Percentiles rank a stretch among this genome's conserved stretches.
Evolutionary conservation across 768 basidiomycete genomes (phyloP).

Genomic region (Epithele typhae): DNA sequence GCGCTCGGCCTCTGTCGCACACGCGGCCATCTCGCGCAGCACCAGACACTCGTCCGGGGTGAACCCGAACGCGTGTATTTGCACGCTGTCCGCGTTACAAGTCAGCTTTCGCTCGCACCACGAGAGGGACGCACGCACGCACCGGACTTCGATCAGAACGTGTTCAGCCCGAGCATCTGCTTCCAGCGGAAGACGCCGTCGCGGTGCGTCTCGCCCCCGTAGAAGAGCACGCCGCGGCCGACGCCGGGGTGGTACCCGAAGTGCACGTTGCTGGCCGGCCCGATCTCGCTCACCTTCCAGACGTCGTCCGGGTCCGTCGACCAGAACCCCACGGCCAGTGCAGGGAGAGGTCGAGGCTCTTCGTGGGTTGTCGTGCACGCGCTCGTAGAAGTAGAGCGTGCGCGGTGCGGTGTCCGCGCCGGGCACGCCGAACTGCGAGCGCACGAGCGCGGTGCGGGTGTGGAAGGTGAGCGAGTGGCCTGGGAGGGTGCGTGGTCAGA

Average conservation of each 20-base stretch:
- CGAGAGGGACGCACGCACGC: not conserved
- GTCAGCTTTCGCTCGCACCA: not conserved
- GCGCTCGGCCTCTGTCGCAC: not conserved
- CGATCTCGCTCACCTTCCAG: too few species aligned
- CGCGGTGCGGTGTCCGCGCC: not conserved
- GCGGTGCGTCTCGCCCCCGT: not conserved
- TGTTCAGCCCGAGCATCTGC: constrained; percentile 1
- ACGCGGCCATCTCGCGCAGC: constrained; percentile 1
- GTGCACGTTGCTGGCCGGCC: not conserved
- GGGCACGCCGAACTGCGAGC: not conserved
- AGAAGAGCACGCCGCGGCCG: not conserved
- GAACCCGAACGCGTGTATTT: constrained; percentile 4
- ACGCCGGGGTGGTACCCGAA: not conserved
- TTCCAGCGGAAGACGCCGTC: not conserved
- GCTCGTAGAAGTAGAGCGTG: constrained; percentile 9
- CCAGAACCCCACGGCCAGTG: constrained; percentile 14
- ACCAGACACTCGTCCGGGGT: constrained; percentile 8
- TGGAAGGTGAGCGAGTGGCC: constrained; percentile 3
- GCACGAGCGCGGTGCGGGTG: not conserved
- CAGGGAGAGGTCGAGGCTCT: constrained; percentile 3
- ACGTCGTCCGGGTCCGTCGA: constrained; percentile 2
- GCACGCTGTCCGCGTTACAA: not conserved
- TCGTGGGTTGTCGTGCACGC: constrained; percentile 4
- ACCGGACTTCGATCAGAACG: constrained; percentile 11
- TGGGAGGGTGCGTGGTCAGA: not conserved